A percentile compares a stretch with the other conserved stretches of the same genome.
These are phyloP conservation scores for Trichoderma asperellum DNA, from an alignment of 2,329 filamentous ascomycete species.

Conservation along the genomic window DNA sequence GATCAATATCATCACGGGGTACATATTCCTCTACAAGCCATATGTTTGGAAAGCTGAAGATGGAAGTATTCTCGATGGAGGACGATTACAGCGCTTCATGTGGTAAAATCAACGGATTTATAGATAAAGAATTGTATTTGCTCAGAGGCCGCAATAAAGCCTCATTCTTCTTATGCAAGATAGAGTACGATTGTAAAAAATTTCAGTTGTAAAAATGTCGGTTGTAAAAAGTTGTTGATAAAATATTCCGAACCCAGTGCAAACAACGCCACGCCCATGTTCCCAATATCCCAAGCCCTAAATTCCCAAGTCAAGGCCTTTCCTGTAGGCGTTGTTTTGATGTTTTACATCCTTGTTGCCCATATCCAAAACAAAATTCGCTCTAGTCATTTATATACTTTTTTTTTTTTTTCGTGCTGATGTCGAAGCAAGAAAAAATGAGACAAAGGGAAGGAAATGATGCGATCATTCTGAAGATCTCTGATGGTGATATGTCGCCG, in stretches of 20 bases:
- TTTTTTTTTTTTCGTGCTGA: conserved; percentile 8
- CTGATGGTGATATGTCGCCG: neutral
- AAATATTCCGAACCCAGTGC: conserved; percentile 4
- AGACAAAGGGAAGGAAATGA: neutral
- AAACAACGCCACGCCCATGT: conserved; percentile 10
- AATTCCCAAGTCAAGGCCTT: conserved; percentile 2
- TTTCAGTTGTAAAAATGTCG: neutral
- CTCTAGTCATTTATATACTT: conserved; percentile 27
- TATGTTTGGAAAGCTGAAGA: conserved; percentile 67
- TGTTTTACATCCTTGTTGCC: conserved; percentile 10
- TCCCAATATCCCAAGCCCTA: conserved; percentile 15
- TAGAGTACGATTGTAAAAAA: neutral
- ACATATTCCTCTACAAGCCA: conserved; percentile 69
- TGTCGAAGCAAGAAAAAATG: conserved; percentile 4
- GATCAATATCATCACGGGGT: conserved; percentile 69
- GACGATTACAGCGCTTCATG: conserved; percentile 75
- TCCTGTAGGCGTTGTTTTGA: neutral
- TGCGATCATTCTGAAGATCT: conserved; percentile 2
- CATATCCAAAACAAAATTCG: conserved; percentile 14
- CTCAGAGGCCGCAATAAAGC: neutral
- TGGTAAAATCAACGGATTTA: conserved; percentile 56
- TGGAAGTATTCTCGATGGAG: conserved; percentile 57
- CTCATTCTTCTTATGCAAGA: conserved; percentile 18
- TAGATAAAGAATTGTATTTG: conserved; percentile 14
- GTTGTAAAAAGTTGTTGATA: neutral